phyloP scores from a whole-genome alignment of 2,329 filamentous ascomycete genomes.

The Dothistroma pini region DNA sequence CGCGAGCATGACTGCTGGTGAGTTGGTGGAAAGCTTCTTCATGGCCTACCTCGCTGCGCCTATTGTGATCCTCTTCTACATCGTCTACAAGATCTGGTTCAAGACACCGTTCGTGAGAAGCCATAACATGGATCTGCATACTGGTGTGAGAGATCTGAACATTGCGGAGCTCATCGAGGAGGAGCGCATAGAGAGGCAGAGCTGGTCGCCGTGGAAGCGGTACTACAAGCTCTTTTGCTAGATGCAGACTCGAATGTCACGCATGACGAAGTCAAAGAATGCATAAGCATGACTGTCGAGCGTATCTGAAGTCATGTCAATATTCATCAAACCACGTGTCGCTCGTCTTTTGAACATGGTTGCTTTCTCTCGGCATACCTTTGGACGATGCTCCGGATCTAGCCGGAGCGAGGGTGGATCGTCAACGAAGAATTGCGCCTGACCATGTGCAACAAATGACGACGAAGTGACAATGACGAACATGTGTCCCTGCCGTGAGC shows the following conservation, averaged over 20 bases:
- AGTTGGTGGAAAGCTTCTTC: conserved; percentile 29
- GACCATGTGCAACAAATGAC: background rate
- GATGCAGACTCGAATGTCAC: background rate
- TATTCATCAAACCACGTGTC: too few relatives aligned
- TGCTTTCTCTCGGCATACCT: background rate
- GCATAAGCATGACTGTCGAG: background rate
- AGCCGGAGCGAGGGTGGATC: background rate
- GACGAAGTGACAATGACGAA: background rate
- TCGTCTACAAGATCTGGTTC: conserved; percentile 72
- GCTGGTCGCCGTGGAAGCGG: conserved; percentile 49
- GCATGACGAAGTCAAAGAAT: conserved; percentile 1
- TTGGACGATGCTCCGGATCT: too few relatives aligned
- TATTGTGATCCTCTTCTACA: conserved; percentile 34
- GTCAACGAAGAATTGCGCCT: background rate
- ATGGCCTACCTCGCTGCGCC: conserved; percentile 34
- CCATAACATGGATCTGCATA: conserved; percentile 80
- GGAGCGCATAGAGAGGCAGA: conserved; percentile 68
- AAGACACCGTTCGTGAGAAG: conserved; percentile 55
- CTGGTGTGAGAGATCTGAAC: conserved; percentile 81
- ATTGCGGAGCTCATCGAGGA: conserved; percentile 72
- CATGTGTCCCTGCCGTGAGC: background rate
- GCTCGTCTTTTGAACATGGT: too few relatives aligned
- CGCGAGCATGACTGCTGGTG: conserved; percentile 13
- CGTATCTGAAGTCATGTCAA: background rate
- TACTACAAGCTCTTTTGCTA: conserved; percentile 49